A percentile compares a stretch with the other conserved stretches of the same genome.
Evolutionary conservation across 257 asterid genomes (phyloP).

Genomic region (Solanum medicagineum): DNA sequence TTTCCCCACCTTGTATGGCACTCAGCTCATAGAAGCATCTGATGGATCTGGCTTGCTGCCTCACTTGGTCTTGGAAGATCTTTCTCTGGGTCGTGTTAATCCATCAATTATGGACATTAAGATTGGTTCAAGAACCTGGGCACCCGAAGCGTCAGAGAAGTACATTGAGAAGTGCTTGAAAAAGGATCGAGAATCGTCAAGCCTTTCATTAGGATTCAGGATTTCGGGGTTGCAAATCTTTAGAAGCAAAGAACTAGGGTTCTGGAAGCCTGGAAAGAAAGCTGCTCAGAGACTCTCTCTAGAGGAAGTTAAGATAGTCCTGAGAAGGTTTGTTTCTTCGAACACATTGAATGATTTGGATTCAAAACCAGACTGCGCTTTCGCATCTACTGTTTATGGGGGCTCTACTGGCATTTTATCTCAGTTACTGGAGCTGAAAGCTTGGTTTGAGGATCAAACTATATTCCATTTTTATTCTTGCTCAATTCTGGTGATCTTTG

Average conservation of each 20-base stretch:
- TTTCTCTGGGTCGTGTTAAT: constrained; percentile 26
- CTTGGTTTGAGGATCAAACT: constrained; percentile 93
- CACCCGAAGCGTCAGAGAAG: constrained; percentile 47
- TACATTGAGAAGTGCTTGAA: constrained; percentile 54
- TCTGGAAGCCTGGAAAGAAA: constrained; percentile 53
- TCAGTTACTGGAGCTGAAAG: constrained; percentile 65
- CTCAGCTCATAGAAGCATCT: constrained; percentile 73
- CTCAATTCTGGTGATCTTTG: constrained; percentile 64
- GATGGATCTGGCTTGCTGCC: constrained; percentile 78
- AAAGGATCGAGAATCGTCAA: constrained; percentile 60
- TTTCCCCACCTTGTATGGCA: constrained; percentile 69
- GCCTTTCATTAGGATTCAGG: constrained; percentile 61
- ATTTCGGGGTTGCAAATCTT: constrained; percentile 61
- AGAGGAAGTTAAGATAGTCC: constrained; percentile 33
- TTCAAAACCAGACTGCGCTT: constrained; percentile 50
- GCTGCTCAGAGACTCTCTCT: constrained; percentile 37
- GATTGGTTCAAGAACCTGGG: constrained; percentile 88
- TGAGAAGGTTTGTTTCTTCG: constrained; percentile 60
- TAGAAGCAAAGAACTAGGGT: constrained; percentile 26
- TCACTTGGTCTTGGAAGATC: constrained; percentile 55
- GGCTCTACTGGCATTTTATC: constrained; percentile 69
- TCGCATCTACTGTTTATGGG: constrained; percentile 70
- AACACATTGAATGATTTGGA: constrained; percentile 18
- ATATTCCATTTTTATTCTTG: constrained; percentile 57
- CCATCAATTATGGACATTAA: constrained; percentile 86